Conservation (phyloP, 441 rosid species). For the Populus tomentosa region DNA sequence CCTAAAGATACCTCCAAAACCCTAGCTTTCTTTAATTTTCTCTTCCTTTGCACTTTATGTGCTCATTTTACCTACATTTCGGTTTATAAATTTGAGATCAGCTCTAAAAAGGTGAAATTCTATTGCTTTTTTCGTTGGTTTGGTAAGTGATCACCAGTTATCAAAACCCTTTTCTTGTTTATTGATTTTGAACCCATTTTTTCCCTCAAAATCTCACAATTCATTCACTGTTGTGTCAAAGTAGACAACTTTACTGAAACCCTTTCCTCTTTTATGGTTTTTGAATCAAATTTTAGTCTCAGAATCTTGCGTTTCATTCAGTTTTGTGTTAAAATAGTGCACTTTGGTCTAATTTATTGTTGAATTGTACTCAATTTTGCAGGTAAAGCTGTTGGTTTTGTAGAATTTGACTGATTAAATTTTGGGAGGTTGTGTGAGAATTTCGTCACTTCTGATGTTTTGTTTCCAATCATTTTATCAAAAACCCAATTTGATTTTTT, state of each 20-base stretch:
- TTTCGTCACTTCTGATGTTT: conserved; percentile 71
- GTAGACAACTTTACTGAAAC: neutral
- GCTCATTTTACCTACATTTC: conserved; percentile 24
- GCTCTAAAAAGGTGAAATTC: conserved; percentile 25
- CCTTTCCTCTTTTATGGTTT: neutral
- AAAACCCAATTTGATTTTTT: conserved; percentile 36
- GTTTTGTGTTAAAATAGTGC: neutral
- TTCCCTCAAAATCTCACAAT: neutral
- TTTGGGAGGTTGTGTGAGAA: conserved; percentile 20
- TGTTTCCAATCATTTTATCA: conserved; percentile 54
- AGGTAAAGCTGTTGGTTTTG: conserved; percentile 14
- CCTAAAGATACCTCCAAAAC: conserved; percentile 22
- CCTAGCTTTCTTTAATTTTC: conserved; percentile 8
- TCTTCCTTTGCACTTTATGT: neutral
- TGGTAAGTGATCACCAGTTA: neutral
- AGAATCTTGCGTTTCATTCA: neutral
- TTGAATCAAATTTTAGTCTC: neutral
- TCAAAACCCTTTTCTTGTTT: neutral
- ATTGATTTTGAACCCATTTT: neutral
- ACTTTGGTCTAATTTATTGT: conserved; percentile 1
- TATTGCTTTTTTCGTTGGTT: conserved; percentile 14
- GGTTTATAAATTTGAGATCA: conserved; percentile 19
- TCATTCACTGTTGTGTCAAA: neutral
- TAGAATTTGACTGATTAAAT: conserved; percentile 7
- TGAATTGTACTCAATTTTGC: conserved; percentile 22